Percentiles rank a stretch among this genome's conserved stretches.
Conservation (phyloP, 1,284 basidiomycete genomes). For the Neolentinus lepideus region DNA sequence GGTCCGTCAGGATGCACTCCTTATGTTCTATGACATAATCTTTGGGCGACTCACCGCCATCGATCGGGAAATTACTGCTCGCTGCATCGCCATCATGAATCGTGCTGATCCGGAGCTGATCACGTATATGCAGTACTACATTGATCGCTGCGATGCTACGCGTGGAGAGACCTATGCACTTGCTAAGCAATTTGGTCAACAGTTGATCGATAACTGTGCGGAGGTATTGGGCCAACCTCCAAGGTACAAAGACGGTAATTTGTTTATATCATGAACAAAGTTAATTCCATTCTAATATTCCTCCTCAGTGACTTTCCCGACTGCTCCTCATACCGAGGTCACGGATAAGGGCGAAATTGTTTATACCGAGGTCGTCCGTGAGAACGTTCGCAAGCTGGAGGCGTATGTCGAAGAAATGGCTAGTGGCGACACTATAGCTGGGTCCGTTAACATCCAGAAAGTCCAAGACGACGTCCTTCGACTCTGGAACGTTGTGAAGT, state of each 20-base stretch:
- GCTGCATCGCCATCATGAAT: slow-evolving; percentile 97
- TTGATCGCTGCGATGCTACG: slow-evolving; percentile 76
- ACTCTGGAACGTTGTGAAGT: slow-evolving; percentile 95
- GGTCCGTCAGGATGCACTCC: slow-evolving; percentile 92
- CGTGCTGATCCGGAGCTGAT: slow-evolving; percentile 89
- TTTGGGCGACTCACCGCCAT: slow-evolving; percentile 91
- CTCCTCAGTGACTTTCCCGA: slow-evolving; percentile 87
- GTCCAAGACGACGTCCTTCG: slow-evolving; percentile 95
- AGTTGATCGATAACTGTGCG: slow-evolving; percentile 90
- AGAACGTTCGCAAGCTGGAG: slow-evolving; percentile 95
- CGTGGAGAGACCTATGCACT: slow-evolving; percentile 90
- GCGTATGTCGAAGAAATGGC: slow-evolving; percentile 99
- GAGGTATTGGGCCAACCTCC: slow-evolving; percentile 82
- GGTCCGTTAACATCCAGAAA: slow-evolving; percentile 88
- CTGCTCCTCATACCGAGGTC: slow-evolving; percentile 93
- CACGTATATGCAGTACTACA: slow-evolving; percentile 94
- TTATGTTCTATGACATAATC: slow-evolving; percentile 98
- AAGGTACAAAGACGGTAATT: slow-evolving; percentile 86
- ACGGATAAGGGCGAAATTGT: slow-evolving; percentile 91
- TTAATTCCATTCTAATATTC: slow-evolving; percentile 2
- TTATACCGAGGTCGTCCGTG: slow-evolving; percentile 91
- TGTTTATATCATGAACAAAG: background rate
- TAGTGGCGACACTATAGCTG: slow-evolving; percentile 81
- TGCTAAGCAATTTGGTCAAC: slow-evolving; percentile 95
- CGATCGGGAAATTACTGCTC: slow-evolving; percentile 92